phyloP scores from a whole-genome alignment of 306 rosid species.

The Purshia tridentata region DNA sequence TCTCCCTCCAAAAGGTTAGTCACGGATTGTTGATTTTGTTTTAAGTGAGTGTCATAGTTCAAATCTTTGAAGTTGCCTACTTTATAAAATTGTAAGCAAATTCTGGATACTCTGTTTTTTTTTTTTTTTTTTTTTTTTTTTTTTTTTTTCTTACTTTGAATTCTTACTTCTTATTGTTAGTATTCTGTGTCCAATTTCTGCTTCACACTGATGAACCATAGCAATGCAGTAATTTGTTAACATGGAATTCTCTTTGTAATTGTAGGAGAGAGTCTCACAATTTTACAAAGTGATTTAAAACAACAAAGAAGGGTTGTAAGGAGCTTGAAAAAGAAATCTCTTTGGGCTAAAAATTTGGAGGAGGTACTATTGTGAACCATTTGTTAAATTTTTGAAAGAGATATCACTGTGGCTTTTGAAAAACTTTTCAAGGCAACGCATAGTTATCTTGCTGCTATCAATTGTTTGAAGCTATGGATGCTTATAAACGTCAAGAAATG shows the following conservation, averaged over 20 bases:
- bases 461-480: conserved; percentile 2
- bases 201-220: conserved; percentile 10
- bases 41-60: background rate
- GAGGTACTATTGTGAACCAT: conserved; percentile 57
- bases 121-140: background rate
- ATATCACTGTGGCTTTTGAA: conserved; percentile 1
- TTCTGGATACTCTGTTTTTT: background rate
- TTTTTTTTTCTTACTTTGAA: conserved; percentile 5
- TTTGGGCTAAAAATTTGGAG: conserved; percentile 79
- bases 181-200: conserved; percentile 10
- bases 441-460: conserved; percentile 13
- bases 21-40: background rate
- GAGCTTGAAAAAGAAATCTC: conserved; percentile 86
- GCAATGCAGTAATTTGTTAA: conserved; percentile 30
- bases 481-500: too few species aligned
- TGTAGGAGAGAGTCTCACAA: conserved; percentile 76
- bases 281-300: conserved; percentile 74
- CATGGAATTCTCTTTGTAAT: conserved; percentile 30
- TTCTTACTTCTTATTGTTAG: conserved; percentile 18
- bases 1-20: conserved; percentile 77
- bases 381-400: conserved; percentile 13
- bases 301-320: conserved; percentile 80
- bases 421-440: conserved; percentile 12
- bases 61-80: background rate
- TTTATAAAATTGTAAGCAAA: background rate